Evolutionary conservation across 2,329 filamentous ascomycete species (phyloP), one percentile per base, ranked within the genome.

Genomic region (Talaromyces sp.): DNA sequence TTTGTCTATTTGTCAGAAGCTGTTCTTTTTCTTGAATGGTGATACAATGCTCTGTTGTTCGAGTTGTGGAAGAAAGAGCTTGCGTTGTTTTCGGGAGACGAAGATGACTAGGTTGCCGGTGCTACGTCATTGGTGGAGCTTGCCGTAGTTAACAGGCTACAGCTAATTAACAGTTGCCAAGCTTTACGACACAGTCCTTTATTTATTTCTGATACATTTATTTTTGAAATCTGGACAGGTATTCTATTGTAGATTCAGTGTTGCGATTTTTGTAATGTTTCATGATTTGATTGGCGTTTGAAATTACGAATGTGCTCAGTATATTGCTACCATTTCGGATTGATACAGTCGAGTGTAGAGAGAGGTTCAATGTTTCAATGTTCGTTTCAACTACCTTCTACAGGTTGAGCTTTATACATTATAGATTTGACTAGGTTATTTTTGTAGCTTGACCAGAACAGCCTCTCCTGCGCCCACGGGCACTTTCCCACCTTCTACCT

Each of bases 41-140:
- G 41, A 32, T 56, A 10, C 17, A 24, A 27, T 5, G 10, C 19
- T 43, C 11, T 24, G 17, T 9, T 43, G 57, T 29, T 57, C 2
- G 27, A 7, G 17, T 21, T 31, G 29, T n/a, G 38, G 31, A 41
- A 13, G 49, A 21, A 54, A 49, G 38, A 32, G 35, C 53, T 53
- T 38, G 32, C 43, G 43, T 11, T 29, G 49, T 52, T 21, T 26
- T 27, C 19, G 24, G 49, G 49, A 29, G 49, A n/a, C 11, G 26
- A n/a, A n/a, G n/a, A 52, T 29, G 49, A 52, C 49, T 29, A 27
- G 6, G 49, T 21, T 52, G 49, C 24, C 24, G 24, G 50, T 27
- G 41, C 49, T 58, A 58, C 57, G 57, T 58, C 57, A 57, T 60
- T 52, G 41, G 49, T 32, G 29, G 35, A 38, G 35, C 35, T 38